These are phyloP conservation scores for Juncus effusus DNA, from an alignment of 176 grass and related monocot genomes.

Conservation along the genomic window DNA sequence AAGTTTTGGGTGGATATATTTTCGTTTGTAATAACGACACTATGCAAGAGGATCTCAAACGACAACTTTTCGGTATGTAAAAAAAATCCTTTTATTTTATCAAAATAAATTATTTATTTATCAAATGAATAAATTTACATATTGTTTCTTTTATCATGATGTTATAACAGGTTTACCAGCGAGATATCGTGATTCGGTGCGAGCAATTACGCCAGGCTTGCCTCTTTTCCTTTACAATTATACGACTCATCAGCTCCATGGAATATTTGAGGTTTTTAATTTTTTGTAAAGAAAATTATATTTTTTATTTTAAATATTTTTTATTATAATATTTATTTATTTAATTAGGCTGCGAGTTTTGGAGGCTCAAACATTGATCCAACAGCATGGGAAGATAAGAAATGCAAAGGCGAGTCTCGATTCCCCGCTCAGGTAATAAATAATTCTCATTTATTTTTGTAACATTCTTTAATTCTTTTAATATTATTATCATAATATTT, in stretches of 20 bases:
- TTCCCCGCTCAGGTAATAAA: constrained; percentile 83
- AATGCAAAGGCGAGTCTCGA: constrained; percentile 96
- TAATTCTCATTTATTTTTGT: neutral
- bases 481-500: constrained; percentile 28
- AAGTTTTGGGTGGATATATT: constrained; percentile 95
- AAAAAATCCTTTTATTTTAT: constrained; percentile 12
- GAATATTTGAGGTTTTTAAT: constrained; percentile 77
- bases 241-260: constrained; percentile 95
- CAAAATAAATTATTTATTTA: neutral
- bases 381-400: constrained; percentile 97
- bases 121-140: neutral
- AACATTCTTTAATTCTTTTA: constrained; percentile 10
- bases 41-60: constrained; percentile 98
- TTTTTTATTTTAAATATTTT: neutral
- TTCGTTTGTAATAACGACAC: constrained; percentile 99
- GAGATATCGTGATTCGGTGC: constrained; percentile 96
- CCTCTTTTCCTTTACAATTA: constrained; percentile 99
- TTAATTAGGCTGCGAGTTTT: constrained; percentile 77
- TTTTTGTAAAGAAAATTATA: neutral
- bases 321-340: neutral
- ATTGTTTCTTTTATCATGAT: constrained; percentile 6
- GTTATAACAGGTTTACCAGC: constrained; percentile 69
- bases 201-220: constrained; percentile 89
- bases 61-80: constrained; percentile 89
- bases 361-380: constrained; percentile 98